Conservation (phyloP, 1,284 basidiomycete species). For the Sporisorium graminicola region DNA sequence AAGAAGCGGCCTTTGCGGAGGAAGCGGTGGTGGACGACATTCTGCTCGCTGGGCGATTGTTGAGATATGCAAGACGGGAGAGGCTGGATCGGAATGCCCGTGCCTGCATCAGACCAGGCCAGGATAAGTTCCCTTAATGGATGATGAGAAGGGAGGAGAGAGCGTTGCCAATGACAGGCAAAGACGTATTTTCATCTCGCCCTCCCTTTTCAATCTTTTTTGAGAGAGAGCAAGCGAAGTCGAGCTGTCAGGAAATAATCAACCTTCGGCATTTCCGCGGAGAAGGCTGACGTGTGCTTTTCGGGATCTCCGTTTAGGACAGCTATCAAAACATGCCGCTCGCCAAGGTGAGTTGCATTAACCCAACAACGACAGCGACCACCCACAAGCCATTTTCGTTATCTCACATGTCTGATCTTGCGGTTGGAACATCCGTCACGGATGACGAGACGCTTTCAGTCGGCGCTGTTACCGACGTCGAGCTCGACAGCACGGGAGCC, state of each 20-base stretch:
- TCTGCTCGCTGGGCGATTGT: constrained; percentile 14
- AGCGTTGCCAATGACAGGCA: background rate
- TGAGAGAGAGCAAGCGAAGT: constrained; percentile 4
- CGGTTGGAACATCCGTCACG: constrained; percentile 1
- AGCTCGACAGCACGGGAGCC: constrained; percentile 41
- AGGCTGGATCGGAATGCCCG: constrained; percentile 2
- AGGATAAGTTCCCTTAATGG: background rate
- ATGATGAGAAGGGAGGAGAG: background rate
- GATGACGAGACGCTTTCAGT: constrained; percentile 25
- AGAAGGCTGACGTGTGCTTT: constrained; percentile 4
- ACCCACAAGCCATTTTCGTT: background rate
- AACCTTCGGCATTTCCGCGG: constrained; percentile 21
- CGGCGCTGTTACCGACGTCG: constrained; percentile 18
- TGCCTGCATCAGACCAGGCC: constrained; percentile 24
- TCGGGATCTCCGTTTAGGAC: constrained; percentile 2
- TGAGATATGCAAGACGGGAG: constrained; percentile 8
- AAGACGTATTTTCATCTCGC: background rate
- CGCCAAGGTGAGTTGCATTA: background rate
- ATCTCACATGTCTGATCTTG: constrained; percentile 14
- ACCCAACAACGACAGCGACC: background rate
- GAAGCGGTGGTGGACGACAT: constrained; percentile 33
- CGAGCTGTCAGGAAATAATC: too few relatives aligned
- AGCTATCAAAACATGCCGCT: background rate
- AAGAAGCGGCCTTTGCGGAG: background rate
- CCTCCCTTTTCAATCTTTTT: background rate